These are phyloP conservation scores for Ophiostoma tasmaniense DNA, from an alignment of 2,329 filamentous ascomycete genomes.

Conservation along the genomic window DNA sequence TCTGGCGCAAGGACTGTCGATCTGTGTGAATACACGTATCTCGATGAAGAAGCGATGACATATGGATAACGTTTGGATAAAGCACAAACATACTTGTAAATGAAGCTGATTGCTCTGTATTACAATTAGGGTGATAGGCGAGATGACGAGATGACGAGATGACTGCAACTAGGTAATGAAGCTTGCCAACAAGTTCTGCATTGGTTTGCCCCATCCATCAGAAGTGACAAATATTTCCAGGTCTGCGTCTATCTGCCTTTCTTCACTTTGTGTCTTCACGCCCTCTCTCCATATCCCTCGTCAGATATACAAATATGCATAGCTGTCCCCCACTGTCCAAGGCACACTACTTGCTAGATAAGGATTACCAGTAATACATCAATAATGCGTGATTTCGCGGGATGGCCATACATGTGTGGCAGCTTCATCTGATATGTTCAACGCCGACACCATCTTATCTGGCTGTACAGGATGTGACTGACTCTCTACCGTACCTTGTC, in stretches of 20 bases:
- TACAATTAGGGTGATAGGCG: neutral
- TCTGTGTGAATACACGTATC: neutral
- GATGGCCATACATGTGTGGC: neutral
- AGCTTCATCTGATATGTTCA: neutral
- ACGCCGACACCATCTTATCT: neutral
- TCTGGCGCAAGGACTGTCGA: neutral
- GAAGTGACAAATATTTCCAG: neutral
- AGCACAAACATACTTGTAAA: neutral
- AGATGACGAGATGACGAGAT: neutral
- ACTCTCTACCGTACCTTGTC: no score
- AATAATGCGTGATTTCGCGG: neutral
- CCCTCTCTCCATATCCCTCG: no score
- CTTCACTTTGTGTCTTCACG: neutral
- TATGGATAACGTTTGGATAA: neutral
- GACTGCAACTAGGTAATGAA: neutral
- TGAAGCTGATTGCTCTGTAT: neutral
- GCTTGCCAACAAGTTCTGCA: neutral
- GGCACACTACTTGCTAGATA: neutral
- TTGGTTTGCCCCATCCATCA: neutral
- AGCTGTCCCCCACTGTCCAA: neutral
- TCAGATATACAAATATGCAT: neutral
- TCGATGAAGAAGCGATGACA: neutral
- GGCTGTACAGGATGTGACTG: neutral
- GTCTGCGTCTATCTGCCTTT: neutral
- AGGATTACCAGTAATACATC: neutral